Conservation (phyloP, 176 grass and related monocot species). For the Tillandsia leiboldiana region DNA sequence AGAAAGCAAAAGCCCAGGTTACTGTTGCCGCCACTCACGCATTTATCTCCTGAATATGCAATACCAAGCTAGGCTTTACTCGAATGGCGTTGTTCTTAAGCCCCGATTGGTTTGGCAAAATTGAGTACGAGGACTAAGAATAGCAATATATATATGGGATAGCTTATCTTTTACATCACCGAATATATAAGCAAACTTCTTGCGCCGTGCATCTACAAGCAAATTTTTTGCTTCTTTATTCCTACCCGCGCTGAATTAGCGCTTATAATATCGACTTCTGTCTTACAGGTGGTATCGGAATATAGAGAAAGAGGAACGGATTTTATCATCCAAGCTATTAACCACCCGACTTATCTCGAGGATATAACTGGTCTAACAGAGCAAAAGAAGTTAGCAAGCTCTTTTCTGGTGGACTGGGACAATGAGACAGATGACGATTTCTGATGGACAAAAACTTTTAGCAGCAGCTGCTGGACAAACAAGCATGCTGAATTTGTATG, state of each 20-base stretch:
- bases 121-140: no score
- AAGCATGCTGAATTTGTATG: no score
- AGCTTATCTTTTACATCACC: no score
- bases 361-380: slow-evolving; percentile 84
- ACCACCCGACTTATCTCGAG: slow-evolving; percentile 82
- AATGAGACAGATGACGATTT: slow-evolving; percentile 35
- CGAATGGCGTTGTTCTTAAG: no score
- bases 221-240: background rate
- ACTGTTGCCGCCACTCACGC: no score
- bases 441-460: slow-evolving; percentile 15
- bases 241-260: background rate
- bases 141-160: no score
- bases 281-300: slow-evolving; percentile 64
- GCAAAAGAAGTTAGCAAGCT: slow-evolving; percentile 51
- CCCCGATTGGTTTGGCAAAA: no score
- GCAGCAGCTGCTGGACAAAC: background rate
- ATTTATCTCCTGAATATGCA: no score
- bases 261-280: background rate
- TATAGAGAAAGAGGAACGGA: slow-evolving; percentile 64
- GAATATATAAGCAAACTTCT: no score
- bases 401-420: slow-evolving; percentile 49
- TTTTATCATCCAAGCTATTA: slow-evolving; percentile 87
- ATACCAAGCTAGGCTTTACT: no score
- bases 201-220: background rate
- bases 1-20: no score